phyloP scores from a whole-genome alignment of 305 asterid genomes.

The Fraxinus angustifolia region DNA sequence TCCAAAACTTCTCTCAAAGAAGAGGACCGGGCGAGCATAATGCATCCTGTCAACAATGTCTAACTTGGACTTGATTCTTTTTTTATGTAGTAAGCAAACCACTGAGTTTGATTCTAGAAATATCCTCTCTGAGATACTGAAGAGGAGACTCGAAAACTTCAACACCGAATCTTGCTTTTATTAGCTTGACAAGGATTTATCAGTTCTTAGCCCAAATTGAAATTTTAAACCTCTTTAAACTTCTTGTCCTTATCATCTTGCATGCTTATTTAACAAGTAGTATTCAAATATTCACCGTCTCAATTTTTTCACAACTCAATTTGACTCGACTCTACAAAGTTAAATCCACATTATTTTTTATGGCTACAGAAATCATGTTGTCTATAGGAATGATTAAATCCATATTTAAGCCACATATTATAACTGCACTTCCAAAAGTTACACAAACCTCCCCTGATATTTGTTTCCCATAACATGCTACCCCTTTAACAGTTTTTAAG shows the following conservation, averaged over 20 bases:
- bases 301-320: neutral
- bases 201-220: neutral
- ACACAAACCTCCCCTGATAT: neutral
- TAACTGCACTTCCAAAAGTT: neutral
- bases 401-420: neutral
- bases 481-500: neutral
- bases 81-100: neutral
- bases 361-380: neutral
- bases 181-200: neutral
- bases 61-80: neutral
- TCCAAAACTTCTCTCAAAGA: neutral
- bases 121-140: slow-evolving; percentile 1
- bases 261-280: neutral
- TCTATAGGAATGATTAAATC: neutral
- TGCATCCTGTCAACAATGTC: neutral
- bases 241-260: neutral
- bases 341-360: neutral
- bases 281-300: neutral
- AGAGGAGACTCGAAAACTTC: slow-evolving; percentile 2
- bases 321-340: neutral
- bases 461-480: neutral
- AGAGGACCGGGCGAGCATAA: neutral
- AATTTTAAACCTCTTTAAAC: neutral
- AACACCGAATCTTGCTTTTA: neutral
- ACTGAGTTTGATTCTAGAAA: neutral